Base-by-base conservation (phyloP, 2,329 filamentous ascomycete species). In the Epichloe gansuensis region DNA sequence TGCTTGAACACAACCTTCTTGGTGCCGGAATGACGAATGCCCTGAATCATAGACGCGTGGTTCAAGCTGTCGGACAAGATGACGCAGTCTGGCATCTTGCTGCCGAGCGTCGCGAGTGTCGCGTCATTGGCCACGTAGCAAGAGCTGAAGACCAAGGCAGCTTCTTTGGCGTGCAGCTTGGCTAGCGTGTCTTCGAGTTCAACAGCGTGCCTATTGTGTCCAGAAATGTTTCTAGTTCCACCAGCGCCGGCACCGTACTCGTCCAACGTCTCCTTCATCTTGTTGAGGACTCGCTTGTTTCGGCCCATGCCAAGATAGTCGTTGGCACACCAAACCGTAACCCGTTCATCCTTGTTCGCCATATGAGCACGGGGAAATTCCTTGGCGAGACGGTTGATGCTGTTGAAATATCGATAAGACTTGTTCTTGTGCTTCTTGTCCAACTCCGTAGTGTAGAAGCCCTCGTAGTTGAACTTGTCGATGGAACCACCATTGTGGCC, bases 401-500 rank as follows among this genome's bases (percentile, higher is more conserved):
- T 98, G 78, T 98, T 98, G 77, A 98, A 98, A 75, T 97, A 97
- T 65, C 93, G 88, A 75, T 98, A 98, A 50, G 90, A 96, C 75
- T 96, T 97, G 78, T 98, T 93, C 77, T 95, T 90, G 78, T 95
- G 93, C 75, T 98, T 98, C 80, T 96, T 97, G 62, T 96, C 89
- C 60, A 98, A 72, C 69, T 98, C 91, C 55, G 74, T 74, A 58
- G 84, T 73, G 72, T 97, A 98, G 71, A 96, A 98, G 46, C 69
- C 80, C 63, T 95, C 83, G 64, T 98, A 98, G 69, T 97, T 79
- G 70, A 96, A 98, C 63, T 83, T 87, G 54, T 75, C 75, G 42
- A 62, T 60, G 6, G 53, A 55, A 5, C 11, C 42, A 5, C 15
- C 42, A 9, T 47, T 31, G 34, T 43, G 43, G 3, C 35, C 51